These are phyloP conservation scores for Lojkania enalia DNA, from an alignment of 2,329 filamentous ascomycete species.

Conservation along the genomic window DNA sequence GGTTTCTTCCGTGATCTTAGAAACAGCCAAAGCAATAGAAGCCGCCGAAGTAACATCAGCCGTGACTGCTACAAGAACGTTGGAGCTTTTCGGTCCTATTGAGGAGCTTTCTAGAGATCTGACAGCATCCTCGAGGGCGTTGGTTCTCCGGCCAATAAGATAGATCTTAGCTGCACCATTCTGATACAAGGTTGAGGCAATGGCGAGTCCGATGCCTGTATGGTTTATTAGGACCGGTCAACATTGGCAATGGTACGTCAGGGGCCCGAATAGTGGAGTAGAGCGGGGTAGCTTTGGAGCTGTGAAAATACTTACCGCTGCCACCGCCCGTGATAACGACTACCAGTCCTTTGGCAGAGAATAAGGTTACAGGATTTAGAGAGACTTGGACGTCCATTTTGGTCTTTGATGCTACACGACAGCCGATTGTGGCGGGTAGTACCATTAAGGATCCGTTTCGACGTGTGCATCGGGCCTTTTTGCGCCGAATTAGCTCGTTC, in stretches of 20 bases:
- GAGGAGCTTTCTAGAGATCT: conserved; percentile 38
- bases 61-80: conserved; percentile 45
- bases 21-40: conserved; percentile 47
- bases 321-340: conserved; percentile 49
- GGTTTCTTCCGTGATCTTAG: conserved; percentile 47
- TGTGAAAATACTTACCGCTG: conserved; percentile 37
- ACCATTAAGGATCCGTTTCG: too few relatives aligned
- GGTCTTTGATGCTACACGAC: background rate
- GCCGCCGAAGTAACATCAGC: conserved; percentile 49
- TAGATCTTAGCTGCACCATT: conserved; percentile 50
- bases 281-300: conserved; percentile 30
- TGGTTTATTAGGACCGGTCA: background rate
- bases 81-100: conserved; percentile 20
- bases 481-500: too few relatives aligned
- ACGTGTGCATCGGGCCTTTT: too few relatives aligned
- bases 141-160: conserved; percentile 49
- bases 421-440: too few relatives aligned
- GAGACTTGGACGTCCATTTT: conserved; percentile 43
- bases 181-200: conserved; percentile 48
- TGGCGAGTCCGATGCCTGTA: conserved; percentile 44
- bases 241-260: background rate
- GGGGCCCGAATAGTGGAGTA: conserved; percentile 19
- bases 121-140: conserved; percentile 48
- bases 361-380: conserved; percentile 40
- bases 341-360: conserved; percentile 46